Percentiles rank a stretch among this genome's conserved stretches.
Conservation (phyloP, 495 filamentous ascomycete genomes). For the Viridothelium virens region DNA sequence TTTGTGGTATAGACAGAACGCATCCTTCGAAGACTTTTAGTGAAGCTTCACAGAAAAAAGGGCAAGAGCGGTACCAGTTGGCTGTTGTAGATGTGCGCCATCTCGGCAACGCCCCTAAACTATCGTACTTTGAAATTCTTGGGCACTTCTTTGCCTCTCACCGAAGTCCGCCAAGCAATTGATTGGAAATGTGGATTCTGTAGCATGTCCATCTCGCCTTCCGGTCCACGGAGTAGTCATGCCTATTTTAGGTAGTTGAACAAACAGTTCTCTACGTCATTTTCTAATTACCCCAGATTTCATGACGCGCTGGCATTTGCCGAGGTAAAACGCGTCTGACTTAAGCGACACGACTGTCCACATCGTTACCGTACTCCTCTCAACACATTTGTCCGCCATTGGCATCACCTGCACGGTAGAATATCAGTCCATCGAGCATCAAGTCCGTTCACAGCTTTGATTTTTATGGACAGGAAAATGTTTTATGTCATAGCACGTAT, state of each 20-base stretch:
- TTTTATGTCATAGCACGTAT: too few species aligned
- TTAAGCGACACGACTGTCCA: background rate
- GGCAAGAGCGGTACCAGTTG: constrained; percentile 11
- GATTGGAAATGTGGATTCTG: too few species aligned
- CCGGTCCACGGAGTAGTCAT: too few species aligned
- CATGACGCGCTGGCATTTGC: background rate
- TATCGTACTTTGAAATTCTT: background rate
- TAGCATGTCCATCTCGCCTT: too few species aligned
- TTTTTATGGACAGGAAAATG: too few species aligned
- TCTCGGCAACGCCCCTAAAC: background rate
- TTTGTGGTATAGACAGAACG: constrained; percentile 34
- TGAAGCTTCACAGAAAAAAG: constrained; percentile 3
- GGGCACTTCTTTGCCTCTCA: background rate
- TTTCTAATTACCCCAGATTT: background rate
- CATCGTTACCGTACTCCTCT: background rate
- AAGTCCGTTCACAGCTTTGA: too few species aligned
- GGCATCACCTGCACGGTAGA: too few species aligned
- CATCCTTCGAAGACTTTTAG: constrained; percentile 29
- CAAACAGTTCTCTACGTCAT: background rate
- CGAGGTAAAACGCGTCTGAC: background rate
- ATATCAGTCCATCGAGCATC: too few species aligned
- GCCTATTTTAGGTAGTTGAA: too few species aligned
- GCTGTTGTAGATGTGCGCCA: constrained; percentile 9
- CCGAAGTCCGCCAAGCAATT: background rate
- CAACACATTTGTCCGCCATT: too few species aligned